Percentiles rank a stretch among this genome's conserved stretches.
Evolutionary conservation across 1,284 basidiomycete genomes (phyloP).

Genomic region (Sutorius eximius): DNA sequence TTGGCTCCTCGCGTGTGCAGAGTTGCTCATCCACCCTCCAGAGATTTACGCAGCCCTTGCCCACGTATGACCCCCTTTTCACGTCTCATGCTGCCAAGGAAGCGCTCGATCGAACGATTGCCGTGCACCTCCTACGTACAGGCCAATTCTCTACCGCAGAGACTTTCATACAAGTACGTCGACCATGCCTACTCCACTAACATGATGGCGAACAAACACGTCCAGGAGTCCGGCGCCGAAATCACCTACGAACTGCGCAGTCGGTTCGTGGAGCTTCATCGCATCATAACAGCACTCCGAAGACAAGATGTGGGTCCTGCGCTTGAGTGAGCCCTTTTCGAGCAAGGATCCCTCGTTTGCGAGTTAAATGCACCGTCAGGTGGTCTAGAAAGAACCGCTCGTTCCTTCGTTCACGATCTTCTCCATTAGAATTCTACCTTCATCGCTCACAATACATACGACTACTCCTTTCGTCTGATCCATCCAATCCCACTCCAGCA

Average conservation of each 20-base stretch:
- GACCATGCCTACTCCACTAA: neutral
- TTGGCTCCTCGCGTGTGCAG: neutral
- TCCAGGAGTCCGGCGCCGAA: constrained; percentile 68
- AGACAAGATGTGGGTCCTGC: constrained; percentile 71
- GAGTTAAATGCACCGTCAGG: constrained; percentile 39
- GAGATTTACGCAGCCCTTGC: constrained; percentile 71
- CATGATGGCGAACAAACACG: constrained; percentile 1
- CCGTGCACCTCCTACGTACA: constrained; percentile 75
- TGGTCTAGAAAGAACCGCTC: constrained; percentile 71
- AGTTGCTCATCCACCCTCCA: constrained; percentile 32
- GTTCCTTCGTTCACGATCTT: constrained; percentile 69
- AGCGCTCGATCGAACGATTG: constrained; percentile 74
- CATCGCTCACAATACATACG: constrained; percentile 86
- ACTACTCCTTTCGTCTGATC: constrained; percentile 60
- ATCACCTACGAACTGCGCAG: constrained; percentile 57
- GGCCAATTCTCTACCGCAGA: constrained; percentile 77
- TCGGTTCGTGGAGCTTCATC: constrained; percentile 72
- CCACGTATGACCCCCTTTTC: constrained; percentile 72
- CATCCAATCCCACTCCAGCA: constrained; percentile 55
- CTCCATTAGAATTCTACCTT: constrained; percentile 81
- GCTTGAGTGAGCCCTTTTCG: constrained; percentile 54
- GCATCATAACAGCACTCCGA: constrained; percentile 69
- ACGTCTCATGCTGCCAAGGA: constrained; percentile 54
- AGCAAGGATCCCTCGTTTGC: constrained; percentile 2
- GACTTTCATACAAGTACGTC: constrained; percentile 65